Percentiles rank a stretch among this genome's conserved stretches.
Conservation (phyloP, 129 eudicot genomes). For the Glebionis coronaria region DNA sequence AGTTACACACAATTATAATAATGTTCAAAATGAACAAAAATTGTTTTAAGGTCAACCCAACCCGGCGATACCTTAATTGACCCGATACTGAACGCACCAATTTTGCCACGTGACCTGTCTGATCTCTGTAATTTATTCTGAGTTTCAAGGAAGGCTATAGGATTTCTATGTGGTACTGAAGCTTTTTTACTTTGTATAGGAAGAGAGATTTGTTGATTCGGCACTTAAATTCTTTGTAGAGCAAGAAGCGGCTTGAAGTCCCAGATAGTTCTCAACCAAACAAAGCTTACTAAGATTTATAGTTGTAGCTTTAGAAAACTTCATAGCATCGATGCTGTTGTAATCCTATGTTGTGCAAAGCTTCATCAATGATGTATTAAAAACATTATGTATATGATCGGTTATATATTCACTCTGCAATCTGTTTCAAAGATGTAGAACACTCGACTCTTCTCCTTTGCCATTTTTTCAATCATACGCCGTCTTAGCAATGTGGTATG, state of each 20-base stretch:
- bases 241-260: neutral
- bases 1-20: neutral
- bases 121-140: neutral
- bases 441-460: too few relatives aligned
- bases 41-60: neutral
- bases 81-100: neutral
- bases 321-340: conserved; percentile 18
- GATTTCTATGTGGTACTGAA: conserved; percentile 3
- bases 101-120: neutral
- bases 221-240: conserved; percentile 15
- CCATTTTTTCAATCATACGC: too few relatives aligned
- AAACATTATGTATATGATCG: conserved; percentile 23
- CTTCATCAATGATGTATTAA: conserved; percentile 10
- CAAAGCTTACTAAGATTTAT: conserved; percentile 4
- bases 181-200: conserved; percentile 6
- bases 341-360: conserved; percentile 20
- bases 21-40: neutral
- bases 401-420: conserved; percentile 7
- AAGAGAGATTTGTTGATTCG: conserved; percentile 6
- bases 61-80: neutral
- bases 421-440: neutral
- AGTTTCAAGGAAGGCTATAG: neutral
- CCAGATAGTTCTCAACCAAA: neutral
- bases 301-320: conserved; percentile 16
- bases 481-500: too few relatives aligned